phyloP scores from a whole-genome alignment of 139 green algal species.

The Chlamydomonas asymmetrica region DNA sequence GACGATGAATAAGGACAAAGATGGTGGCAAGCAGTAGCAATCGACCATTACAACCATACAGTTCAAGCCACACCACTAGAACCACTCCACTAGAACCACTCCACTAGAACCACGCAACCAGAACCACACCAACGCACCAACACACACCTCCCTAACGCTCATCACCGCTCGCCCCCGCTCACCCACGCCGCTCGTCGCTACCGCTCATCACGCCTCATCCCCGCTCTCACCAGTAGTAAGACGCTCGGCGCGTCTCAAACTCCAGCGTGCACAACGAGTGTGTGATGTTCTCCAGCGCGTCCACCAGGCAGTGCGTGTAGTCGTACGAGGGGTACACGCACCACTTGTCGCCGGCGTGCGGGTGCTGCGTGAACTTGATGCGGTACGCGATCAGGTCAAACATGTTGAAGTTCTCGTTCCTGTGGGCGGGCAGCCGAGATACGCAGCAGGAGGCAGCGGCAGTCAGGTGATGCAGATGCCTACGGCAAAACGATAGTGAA shows the following conservation, averaged over 20 bases:
- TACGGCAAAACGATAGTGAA: no score
- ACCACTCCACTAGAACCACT: background rate
- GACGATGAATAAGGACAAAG: no score
- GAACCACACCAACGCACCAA: background rate
- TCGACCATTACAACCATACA: background rate
- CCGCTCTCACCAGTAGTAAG: slow-evolving; percentile 94
- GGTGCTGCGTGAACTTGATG: slow-evolving; percentile 93
- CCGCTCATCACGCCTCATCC: background rate
- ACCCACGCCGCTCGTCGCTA: no score
- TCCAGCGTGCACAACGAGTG: slow-evolving; percentile 99
- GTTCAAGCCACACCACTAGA: background rate
- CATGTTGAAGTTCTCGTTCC: slow-evolving; percentile 96
- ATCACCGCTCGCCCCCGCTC: no score
- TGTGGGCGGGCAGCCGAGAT: no score
- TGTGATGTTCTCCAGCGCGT: slow-evolving; percentile 97
- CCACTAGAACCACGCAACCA: background rate
- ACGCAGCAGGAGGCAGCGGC: no score
- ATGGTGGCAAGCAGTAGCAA: background rate
- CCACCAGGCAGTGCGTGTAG: slow-evolving; percentile 98
- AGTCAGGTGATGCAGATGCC: no score
- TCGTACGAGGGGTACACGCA: slow-evolving; percentile 99
- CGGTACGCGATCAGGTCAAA: slow-evolving; percentile 97
- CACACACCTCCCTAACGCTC: no score
- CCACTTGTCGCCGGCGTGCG: slow-evolving; percentile 79
- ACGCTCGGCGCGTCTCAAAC: slow-evolving; percentile 94